These are phyloP conservation scores for Metschnikowia vanudenii DNA, from an alignment of 805 yeast genomes.

Conservation along the genomic window DNA sequence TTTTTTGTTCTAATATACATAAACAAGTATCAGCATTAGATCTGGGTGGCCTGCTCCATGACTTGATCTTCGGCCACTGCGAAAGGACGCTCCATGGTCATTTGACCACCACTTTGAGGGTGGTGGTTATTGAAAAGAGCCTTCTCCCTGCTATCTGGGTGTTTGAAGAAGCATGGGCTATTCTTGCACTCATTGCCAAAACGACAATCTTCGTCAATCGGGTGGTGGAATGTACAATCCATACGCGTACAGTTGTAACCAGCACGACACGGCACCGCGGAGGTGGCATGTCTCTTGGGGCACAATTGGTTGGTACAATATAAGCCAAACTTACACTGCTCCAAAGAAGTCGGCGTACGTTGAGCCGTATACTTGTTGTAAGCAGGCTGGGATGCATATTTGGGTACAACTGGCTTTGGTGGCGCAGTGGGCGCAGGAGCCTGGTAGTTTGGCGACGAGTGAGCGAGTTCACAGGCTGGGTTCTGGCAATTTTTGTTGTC, in stretches of 20 bases:
- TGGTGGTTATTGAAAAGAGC: slow-evolving; percentile 21
- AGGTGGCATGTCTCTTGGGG: slow-evolving; percentile 80
- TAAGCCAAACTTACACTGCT: slow-evolving; percentile 78
- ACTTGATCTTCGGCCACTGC: slow-evolving; percentile 76
- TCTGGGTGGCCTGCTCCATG: slow-evolving; percentile 62
- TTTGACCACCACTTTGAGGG: slow-evolving; percentile 8
- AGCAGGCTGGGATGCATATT: slow-evolving; percentile 4
- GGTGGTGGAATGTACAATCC: slow-evolving; percentile 84
- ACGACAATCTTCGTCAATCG: slow-evolving; percentile 74
- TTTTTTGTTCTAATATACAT: slow-evolving; percentile 13
- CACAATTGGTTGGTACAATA: slow-evolving; percentile 77
- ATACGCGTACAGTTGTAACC: slow-evolving; percentile 75
- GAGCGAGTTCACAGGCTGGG: slow-evolving; percentile 66
- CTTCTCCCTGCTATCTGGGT: slow-evolving; percentile 70
- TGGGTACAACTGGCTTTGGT: slow-evolving; percentile 14
- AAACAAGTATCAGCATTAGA: slow-evolving; percentile 2
- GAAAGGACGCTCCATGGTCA: slow-evolving; percentile 62
- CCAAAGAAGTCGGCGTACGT: slow-evolving; percentile 52
- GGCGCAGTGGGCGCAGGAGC: slow-evolving; percentile 25
- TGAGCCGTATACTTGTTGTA: slow-evolving; percentile 6
- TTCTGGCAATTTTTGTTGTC: slow-evolving; percentile 65
- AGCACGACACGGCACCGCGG: slow-evolving; percentile 73
- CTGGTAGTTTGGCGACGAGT: slow-evolving; percentile 66
- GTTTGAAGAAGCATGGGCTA: slow-evolving; percentile 67
- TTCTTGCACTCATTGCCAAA: slow-evolving; percentile 76